Evolutionary conservation across 306 rosid genomes (phyloP), one percentile per base, ranked within the genome.

Genomic region (Lupinus albus): DNA sequence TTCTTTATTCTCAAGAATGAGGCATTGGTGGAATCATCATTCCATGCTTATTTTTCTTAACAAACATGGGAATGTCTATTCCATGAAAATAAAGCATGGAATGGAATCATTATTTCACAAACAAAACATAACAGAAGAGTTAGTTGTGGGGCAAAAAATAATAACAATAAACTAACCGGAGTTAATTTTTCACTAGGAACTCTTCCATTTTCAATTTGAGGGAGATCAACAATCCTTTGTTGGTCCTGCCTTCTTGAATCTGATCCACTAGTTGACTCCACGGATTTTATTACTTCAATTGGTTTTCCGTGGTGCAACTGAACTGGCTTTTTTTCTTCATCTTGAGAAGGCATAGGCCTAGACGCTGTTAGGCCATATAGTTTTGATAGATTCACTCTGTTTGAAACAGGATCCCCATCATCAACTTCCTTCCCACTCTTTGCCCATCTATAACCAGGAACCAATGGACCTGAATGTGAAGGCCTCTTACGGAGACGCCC

Each of bases 401-500:
- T 80, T 2, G 91, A 54, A 76, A 33, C 71, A 56, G 59, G 21
- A 21, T 68, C 58, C 47, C 68, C 76, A 38, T 80, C 82, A 74
- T 79, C 84, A 59, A 39, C 70, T 48, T 89, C 89, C 77, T 67
- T 84, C 46, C 76, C 81, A 15, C 79, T 73, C 67, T 71, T 92
- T 17, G 75, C 70, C 84, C 85, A 79, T 32, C 74, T 81, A 39
- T 81, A 76, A 30, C 76, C 85, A 6, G 70, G 84, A 80, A 76
- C 73, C 66, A 90, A 73, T 14, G 97, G 99, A 11, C 99, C 99
- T 2, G 97, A 90, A 68, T 80, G 87, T 51, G 96, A 93, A 72
- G 81, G 71, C 77, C 83, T 80, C 75, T 75, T 76, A 56, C 45
- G 58, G 2, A 50, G 51, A 63, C 69, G 70, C 33, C 79, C 85